phyloP scores from a whole-genome alignment of 371 early-diverging fungal species.

The Fennellomyces sp. region DNA sequence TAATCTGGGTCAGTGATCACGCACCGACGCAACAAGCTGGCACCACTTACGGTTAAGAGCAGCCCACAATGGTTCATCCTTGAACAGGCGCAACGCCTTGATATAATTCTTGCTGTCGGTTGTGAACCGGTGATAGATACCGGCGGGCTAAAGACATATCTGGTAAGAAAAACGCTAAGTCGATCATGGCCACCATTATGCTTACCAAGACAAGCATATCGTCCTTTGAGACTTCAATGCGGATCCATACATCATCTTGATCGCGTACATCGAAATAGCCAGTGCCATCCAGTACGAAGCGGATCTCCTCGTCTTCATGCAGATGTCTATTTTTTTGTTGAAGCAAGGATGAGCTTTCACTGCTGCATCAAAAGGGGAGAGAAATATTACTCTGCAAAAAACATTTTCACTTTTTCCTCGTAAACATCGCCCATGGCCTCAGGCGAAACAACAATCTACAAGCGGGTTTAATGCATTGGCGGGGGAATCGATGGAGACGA shows the following conservation, averaged over 20 bases:
- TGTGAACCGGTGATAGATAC: conserved; percentile 96
- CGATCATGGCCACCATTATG: not conserved
- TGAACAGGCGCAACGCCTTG: conserved; percentile 91
- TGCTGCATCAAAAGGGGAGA: not conserved
- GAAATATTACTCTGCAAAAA: conserved; percentile 92
- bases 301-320: conserved; percentile 97
- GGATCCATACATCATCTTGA: conserved; percentile 85
- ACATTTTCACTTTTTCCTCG: conserved; percentile 90
- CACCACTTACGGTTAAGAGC: conserved; percentile 81
- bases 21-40: not conserved
- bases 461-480: not conserved
- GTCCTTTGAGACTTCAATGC: conserved; percentile 74
- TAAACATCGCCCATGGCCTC: conserved; percentile 77
- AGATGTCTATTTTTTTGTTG: conserved; percentile 63
- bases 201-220: conserved; percentile 89
- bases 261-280: conserved; percentile 92
- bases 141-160: conserved; percentile 73
- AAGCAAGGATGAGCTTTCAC: not conserved
- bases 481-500: conserved; percentile 6
- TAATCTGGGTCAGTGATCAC: not conserved
- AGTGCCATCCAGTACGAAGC: conserved; percentile 86
- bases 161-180: not conserved
- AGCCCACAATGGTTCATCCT: conserved; percentile 94
- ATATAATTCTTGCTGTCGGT: conserved; percentile 86
- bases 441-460: conserved; percentile 66